These are phyloP conservation scores for Pseudomicrostroma phylloplanum DNA, from an alignment of 1,284 basidiomycete species.

Conservation along the genomic window DNA sequence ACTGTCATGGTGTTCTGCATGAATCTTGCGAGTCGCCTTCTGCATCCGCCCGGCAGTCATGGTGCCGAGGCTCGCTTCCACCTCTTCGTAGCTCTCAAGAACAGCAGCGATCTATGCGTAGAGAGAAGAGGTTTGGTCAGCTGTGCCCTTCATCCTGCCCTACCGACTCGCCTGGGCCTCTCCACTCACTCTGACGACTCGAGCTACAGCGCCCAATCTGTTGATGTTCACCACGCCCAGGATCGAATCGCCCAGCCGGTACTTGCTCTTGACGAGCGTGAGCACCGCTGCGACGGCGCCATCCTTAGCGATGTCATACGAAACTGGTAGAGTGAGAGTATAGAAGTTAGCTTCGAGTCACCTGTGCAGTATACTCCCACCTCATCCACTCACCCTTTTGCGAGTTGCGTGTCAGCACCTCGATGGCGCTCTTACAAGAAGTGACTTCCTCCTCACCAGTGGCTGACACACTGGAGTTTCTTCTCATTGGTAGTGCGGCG, in stretches of 20 bases:
- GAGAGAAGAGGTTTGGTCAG: not conserved
- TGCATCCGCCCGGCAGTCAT: constrained; percentile 29
- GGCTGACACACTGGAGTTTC: constrained; percentile 51
- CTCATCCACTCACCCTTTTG: constrained; percentile 64
- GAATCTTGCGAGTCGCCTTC: constrained; percentile 29
- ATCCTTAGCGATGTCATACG: constrained; percentile 49
- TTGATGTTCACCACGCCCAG: constrained; percentile 44
- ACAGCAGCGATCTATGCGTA: constrained; percentile 23
- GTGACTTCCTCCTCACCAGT: constrained; percentile 52
- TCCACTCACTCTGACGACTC: constrained; percentile 27
- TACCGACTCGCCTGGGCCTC: too few relatives aligned
- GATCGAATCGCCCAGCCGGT: constrained; percentile 46
- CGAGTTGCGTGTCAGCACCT: constrained; percentile 77
- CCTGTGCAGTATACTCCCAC: not conserved
- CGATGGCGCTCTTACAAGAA: constrained; percentile 81
- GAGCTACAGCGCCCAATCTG: constrained; percentile 20
- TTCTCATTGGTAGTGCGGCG: not conserved
- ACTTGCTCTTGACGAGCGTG: constrained; percentile 38
- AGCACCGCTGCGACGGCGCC: constrained; percentile 44
- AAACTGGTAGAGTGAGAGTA: constrained; percentile 19
- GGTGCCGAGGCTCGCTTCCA: constrained; percentile 33
- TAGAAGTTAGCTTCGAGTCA: not conserved
- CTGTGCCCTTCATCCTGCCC: constrained; percentile 1
- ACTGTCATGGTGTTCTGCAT: constrained; percentile 40
- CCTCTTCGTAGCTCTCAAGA: constrained; percentile 45